Evolutionary conservation across 2,329 filamentous ascomycete species (phyloP).

Genomic region (Hortaea werneckii): DNA sequence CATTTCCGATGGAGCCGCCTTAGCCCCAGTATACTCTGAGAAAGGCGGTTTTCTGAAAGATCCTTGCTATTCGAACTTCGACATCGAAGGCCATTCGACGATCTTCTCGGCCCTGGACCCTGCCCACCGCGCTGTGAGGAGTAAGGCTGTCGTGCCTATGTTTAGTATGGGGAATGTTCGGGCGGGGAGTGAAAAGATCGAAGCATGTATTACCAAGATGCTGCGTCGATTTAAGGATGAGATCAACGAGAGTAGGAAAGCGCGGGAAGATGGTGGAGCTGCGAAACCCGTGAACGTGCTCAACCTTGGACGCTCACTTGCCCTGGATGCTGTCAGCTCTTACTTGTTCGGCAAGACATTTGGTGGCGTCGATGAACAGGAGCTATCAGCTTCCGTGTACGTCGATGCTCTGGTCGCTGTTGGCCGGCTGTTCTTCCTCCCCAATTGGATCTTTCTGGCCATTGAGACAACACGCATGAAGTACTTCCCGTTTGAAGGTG

Average conservation of each 20-base stretch:
- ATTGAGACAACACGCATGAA: conserved; percentile 30
- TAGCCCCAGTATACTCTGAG: conserved; percentile 41
- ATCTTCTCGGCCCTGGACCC: conserved; percentile 42
- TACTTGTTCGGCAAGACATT: conserved; percentile 46
- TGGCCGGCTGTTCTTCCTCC: conserved; percentile 46
- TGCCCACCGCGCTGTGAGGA: conserved; percentile 33
- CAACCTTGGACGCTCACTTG: conserved; percentile 39
- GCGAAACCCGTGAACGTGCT: conserved; percentile 37
- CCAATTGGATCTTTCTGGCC: conserved; percentile 30
- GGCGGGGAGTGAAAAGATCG: conserved; percentile 29
- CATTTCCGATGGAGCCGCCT: conserved; percentile 35
- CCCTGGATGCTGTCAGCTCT: conserved; percentile 44
- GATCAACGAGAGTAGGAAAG: conserved; percentile 11
- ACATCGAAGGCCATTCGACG: conserved; percentile 45
- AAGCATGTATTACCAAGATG: conserved; percentile 34
- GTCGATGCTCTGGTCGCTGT: conserved; percentile 47
- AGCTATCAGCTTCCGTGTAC: conserved; percentile 37
- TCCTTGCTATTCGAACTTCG: conserved; percentile 44
- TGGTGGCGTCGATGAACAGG: conserved; percentile 35
- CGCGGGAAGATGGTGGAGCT: conserved; percentile 7
- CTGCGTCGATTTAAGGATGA: conserved; percentile 31
- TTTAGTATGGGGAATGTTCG: conserved; percentile 41
- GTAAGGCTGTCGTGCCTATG: conserved; percentile 41
- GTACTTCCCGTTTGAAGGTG: conserved; percentile 26
- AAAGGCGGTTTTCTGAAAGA: conserved; percentile 46